Base-by-base conservation (phyloP, 306 rosid genomes). In the Vigna hirtella region DNA sequence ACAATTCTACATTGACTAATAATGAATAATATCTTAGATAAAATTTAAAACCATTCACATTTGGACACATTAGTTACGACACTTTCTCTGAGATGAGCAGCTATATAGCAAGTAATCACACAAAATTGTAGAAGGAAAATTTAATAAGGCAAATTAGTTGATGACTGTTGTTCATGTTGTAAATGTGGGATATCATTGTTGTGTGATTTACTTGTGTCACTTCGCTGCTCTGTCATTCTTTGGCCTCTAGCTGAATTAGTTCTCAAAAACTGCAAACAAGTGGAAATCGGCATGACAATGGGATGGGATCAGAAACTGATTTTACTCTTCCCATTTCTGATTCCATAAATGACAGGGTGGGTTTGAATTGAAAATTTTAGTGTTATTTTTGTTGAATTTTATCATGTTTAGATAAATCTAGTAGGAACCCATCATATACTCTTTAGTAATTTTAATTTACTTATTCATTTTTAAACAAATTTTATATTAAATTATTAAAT, bases 141-240 rank as follows among this genome's bases (percentile, higher is more conserved):
- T 56, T 63, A 51, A 28, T 15, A n/a, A 51, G 43, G 32, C 43
- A 50, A 2, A 22, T 71, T 53, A 43, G 16, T 57, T 36, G 66
- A 28, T 56, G 47, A 24, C 16, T 64, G 6, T 51, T 58, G 40
- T 65, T 73, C 64, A 72, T 28, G 40, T 63, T 63, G 14, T 34
- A 40, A 52, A 58, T 69, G 32, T 49, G 66, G 50, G 56, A 38
- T 49, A 43, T 71, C 51, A 26, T 63, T 79, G 68, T 63, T 79
- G 68, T 72, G 63, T 42, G 65, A 42, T 71, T 24, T 79, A 79
- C 28, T 56, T 12, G 43, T 30, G 50, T 18, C 50, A 13, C 7
- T 28, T 67, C 15, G 16, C 51, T 17, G 18, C 58, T 55, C 34
- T 42, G 47, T 42, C 47, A 4, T 1, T 26, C 40, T 58, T 26